These are phyloP conservation scores for Spiraea crenata DNA, from an alignment of 331 rosid species.

Conservation along the genomic window DNA sequence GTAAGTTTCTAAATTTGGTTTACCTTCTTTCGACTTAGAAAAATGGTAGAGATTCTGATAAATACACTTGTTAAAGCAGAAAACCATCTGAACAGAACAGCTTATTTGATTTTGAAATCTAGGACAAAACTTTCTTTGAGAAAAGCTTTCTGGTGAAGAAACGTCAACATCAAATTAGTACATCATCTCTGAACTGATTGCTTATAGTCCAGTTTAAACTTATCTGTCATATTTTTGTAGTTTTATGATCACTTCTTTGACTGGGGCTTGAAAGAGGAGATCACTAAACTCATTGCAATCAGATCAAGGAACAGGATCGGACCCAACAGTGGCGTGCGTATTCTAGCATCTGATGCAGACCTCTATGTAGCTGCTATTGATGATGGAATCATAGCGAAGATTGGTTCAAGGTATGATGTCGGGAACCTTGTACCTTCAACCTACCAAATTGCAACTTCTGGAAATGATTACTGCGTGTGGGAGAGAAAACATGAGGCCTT, in stretches of 20 bases:
- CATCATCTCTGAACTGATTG: no score
- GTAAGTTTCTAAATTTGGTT: constrained; percentile 6
- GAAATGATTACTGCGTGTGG: constrained; percentile 14
- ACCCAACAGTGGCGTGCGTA: constrained; percentile 8
- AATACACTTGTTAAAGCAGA: background rate
- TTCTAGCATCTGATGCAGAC: constrained; percentile 12
- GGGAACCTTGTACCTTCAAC: constrained; percentile 15
- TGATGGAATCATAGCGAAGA: constrained; percentile 15
- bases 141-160: no score
- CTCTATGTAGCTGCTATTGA: constrained; percentile 18
- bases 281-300: constrained; percentile 14
- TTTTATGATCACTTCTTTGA: constrained; percentile 32
- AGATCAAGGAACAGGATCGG: constrained; percentile 27
- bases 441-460: constrained; percentile 2
- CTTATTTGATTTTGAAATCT: no score
- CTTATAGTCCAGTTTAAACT: no score
- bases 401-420: constrained; percentile 2
- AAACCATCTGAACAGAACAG: background rate
- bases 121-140: no score
- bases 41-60: background rate
- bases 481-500: constrained; percentile 12
- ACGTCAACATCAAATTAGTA: no score
- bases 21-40: background rate
- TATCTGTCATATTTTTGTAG: background rate
- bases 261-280: constrained; percentile 8